These are phyloP conservation scores for Beauveria sp. DNA, from an alignment of 2,329 filamentous ascomycete genomes.

Conservation along the genomic window DNA sequence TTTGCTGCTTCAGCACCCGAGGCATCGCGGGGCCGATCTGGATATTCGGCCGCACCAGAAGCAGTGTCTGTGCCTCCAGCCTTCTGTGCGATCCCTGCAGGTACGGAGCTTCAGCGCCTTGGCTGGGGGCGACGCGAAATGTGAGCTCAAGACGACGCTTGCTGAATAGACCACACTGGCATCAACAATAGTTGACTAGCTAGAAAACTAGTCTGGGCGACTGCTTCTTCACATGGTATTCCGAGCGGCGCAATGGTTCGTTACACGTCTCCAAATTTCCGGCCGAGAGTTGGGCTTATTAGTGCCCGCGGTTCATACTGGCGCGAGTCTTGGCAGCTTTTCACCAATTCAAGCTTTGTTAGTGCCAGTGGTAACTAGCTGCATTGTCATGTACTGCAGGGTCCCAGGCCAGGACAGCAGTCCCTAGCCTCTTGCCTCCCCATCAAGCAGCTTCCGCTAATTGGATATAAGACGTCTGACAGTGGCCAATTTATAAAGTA, in stretches of 20 bases:
- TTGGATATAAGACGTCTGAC: background rate
- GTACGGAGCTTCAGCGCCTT: background rate
- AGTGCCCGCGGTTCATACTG: background rate
- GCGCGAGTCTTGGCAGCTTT: background rate
- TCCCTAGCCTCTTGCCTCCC: background rate
- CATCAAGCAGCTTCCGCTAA: background rate
- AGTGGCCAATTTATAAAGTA: no score
- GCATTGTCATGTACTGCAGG: background rate
- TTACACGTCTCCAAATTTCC: background rate
- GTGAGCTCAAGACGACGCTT: background rate
- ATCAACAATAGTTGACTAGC: background rate
- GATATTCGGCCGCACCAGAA: background rate
- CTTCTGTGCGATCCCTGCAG: background rate
- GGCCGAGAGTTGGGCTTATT: background rate
- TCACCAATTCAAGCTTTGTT: background rate
- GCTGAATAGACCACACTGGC: background rate
- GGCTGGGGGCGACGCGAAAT: background rate
- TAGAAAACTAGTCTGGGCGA: background rate
- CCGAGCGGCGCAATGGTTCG: background rate
- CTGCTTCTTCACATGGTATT: background rate
- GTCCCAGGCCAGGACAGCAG: background rate
- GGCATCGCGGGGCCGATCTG: slow-evolving; percentile 5
- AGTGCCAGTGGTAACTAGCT: background rate
- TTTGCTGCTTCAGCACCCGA: background rate
- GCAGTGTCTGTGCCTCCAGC: background rate